phyloP scores from a whole-genome alignment of 345 rosid genomes.

The Aethionema arabicum region DNA sequence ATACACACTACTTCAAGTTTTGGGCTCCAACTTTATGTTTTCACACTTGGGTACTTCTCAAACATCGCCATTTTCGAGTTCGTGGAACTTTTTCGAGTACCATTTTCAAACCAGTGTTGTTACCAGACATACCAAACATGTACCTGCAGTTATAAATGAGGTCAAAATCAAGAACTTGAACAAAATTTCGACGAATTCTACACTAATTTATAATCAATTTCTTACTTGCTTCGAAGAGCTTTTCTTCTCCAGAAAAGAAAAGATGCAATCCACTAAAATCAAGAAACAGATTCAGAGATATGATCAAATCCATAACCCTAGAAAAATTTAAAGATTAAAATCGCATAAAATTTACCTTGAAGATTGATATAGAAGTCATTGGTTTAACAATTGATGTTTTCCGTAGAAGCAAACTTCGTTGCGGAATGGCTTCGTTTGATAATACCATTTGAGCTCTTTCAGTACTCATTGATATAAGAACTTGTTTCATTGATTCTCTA shows the following conservation, averaged over 20 bases:
- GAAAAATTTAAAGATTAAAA: slow-evolving; percentile 5
- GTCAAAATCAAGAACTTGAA: too few relatives aligned
- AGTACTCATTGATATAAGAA: slow-evolving; percentile 85
- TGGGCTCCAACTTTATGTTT: background rate
- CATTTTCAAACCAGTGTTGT: slow-evolving; percentile 75
- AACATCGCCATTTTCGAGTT: slow-evolving; percentile 73
- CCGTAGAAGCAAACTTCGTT: slow-evolving; percentile 43
- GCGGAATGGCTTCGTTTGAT: slow-evolving; percentile 73
- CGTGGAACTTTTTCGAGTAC: slow-evolving; percentile 73
- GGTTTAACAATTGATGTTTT: slow-evolving; percentile 49
- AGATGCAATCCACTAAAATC: slow-evolving; percentile 62
- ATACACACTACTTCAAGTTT: too few relatives aligned
- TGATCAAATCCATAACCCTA: background rate
- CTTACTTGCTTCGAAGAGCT: slow-evolving; percentile 91
- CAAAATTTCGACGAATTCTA: background rate
- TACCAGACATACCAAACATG: slow-evolving; percentile 59
- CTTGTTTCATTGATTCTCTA: slow-evolving; percentile 95
- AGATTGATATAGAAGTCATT: slow-evolving; percentile 55
- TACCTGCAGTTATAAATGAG: slow-evolving; percentile 45
- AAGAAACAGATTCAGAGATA: background rate
- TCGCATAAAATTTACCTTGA: slow-evolving; percentile 55
- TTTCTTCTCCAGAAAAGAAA: slow-evolving; percentile 80
- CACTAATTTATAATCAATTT: slow-evolving; percentile 13
- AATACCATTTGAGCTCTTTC: slow-evolving; percentile 82
- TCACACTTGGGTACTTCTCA: slow-evolving; percentile 71